Evolutionary conservation across 257 asterid species (phyloP).

Genomic region (Solanum commersonii): DNA sequence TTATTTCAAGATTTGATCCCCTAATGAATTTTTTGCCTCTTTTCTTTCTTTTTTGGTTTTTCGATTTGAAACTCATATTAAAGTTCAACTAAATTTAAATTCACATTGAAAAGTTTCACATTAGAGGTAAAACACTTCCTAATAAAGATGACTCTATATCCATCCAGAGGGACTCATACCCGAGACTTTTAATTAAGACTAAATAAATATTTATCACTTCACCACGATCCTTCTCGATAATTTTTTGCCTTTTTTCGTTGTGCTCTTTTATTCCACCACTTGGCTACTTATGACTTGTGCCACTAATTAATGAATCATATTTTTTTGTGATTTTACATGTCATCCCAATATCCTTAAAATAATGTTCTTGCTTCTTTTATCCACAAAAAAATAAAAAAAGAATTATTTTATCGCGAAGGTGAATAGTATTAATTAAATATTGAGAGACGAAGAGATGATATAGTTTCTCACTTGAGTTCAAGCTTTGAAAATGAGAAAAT

Average conservation of each 20-base stretch:
- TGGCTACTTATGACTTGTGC: not conserved
- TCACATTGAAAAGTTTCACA: no score
- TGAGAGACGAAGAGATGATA: not conserved
- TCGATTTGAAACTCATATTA: accelerated
- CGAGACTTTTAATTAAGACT: no score
- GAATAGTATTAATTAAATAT: not conserved
- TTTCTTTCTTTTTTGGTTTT: not conserved
- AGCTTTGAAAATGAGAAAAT: not conserved
- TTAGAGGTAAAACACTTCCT: no score
- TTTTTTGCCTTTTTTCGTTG: not conserved
- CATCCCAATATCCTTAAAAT: not conserved
- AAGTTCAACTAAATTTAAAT: no score
- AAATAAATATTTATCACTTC: no score
- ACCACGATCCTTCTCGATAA: no score
- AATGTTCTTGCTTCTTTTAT: not conserved
- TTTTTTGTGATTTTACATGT: not conserved
- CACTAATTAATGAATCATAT: not conserved
- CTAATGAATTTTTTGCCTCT: not conserved
- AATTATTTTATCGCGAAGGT: not conserved
- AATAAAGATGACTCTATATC: no score
- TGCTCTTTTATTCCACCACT: not conserved
- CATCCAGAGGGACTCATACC: not conserved
- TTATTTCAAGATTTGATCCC: not conserved
- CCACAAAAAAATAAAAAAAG: not conserved
- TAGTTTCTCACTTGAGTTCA: not conserved